These are phyloP conservation scores for Sporothrix globosa DNA, from an alignment of 2,329 filamentous ascomycete genomes.

Conservation along the genomic window DNA sequence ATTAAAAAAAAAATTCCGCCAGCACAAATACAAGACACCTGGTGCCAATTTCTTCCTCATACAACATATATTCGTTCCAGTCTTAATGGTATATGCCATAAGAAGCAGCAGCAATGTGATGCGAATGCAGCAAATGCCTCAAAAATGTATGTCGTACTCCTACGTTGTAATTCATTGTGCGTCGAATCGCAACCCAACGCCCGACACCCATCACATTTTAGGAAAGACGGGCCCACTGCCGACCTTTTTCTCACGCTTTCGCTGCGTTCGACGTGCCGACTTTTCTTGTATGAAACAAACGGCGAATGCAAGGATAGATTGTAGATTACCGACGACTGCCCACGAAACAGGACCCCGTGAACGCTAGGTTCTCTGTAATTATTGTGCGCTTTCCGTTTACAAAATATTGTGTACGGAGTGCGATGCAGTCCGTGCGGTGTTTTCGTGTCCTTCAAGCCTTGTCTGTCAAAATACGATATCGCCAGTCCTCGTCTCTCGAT, in stretches of 20 bases:
- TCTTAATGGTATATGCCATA: neutral
- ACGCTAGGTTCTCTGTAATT: neutral
- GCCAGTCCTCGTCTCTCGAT: neutral
- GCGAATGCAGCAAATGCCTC: neutral
- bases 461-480: neutral
- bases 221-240: slow-evolving; percentile 26
- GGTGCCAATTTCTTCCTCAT: neutral
- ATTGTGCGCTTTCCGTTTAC: neutral
- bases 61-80: slow-evolving; percentile 15
- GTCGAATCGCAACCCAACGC: too few relatives aligned
- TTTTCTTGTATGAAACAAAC: slow-evolving; percentile 16
- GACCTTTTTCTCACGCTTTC: neutral
- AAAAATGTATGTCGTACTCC: neutral
- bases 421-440: neutral
- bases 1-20: neutral
- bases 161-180: too few relatives aligned
- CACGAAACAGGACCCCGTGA: neutral
- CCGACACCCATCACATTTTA: neutral
- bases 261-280: neutral
- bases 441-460: neutral
- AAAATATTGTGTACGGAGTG: neutral
- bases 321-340: slow-evolving; percentile 8
- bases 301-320: slow-evolving; percentile 2
- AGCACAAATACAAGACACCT: neutral
- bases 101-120: neutral